These are phyloP conservation scores for Kurtzmaniella quercitrusa DNA, from an alignment of 1,139 yeast genomes.

Conservation along the genomic window DNA sequence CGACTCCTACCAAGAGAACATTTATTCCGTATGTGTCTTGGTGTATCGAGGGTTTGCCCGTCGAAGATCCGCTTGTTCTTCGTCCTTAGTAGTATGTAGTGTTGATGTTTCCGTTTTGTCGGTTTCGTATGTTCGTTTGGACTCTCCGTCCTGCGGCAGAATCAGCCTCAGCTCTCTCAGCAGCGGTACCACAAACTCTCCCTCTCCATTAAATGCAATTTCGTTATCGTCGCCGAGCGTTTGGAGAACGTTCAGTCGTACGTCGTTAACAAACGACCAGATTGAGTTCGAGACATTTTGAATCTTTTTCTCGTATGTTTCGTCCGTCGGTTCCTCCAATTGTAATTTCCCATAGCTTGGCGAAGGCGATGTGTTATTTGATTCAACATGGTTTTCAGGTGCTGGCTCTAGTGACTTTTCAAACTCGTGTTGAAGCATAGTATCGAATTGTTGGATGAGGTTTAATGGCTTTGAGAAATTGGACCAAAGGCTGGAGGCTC, in stretches of 20 bases:
- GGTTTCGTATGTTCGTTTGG: too few species aligned
- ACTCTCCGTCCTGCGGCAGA: conserved; percentile 1
- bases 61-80: not conserved
- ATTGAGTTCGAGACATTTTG: conserved; percentile 41
- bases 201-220: conserved; percentile 6
- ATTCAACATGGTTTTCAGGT: conserved; percentile 7
- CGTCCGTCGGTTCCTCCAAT: not conserved
- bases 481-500: conserved; percentile 24
- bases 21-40: too few species aligned
- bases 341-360: not conserved
- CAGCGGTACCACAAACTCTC: not conserved
- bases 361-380: not conserved
- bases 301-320: conserved; percentile 30
- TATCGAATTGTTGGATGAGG: conserved; percentile 65
- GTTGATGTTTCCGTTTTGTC: too few species aligned
- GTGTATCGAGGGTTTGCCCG: too few species aligned
- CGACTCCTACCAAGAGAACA: too few species aligned
- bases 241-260: conserved; percentile 34
- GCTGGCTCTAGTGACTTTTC: conserved; percentile 43
- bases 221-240: conserved; percentile 30
- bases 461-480: conserved; percentile 55
- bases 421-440: conserved; percentile 60
- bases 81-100: too few species aligned
- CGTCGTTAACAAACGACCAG: conserved; percentile 46
- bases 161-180: not conserved